Base-by-base conservation (phyloP, 2,329 filamentous ascomycete species). In the Bisporella sp. region DNA sequence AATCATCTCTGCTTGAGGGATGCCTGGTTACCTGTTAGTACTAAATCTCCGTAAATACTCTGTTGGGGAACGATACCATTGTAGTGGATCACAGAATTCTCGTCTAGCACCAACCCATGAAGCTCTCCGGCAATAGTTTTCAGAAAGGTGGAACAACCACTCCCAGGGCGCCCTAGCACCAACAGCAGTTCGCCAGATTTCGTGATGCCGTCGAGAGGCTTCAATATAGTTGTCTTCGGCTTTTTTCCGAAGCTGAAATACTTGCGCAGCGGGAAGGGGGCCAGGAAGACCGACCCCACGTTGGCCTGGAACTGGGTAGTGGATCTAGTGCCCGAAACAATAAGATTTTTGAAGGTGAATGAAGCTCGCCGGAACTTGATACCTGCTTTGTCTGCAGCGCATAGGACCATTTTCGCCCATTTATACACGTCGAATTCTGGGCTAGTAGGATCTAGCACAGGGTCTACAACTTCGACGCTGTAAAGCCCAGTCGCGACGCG, bases 141-240 rank as follows among this genome's bases (percentile, higher is more conserved):
- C 7, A 85, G 68, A 1, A 84, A 68, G 0, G 81, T 84, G 47
- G 73, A 78, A 66, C 81, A 85, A 4, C 81, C 81, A 1, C 49
- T 54, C 30, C 76, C 75, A 0, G 84, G 83, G n/a, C 81, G 74
- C 1, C 84, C 82, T 0, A 87, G 73, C 1, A 86, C 82, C 41
- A 3, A 85, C 74, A 13, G 86, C 65, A 59, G 87, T 69, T 87
- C 81, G 4, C 83, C 82, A 42, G 71, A 73, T 53, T 76, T 71
- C 5, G 87, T 64, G 1, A 85, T 54, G 7, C 83, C 84, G 54
- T 85, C 75, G 53, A 86, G 84, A 48, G 73, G 68, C 33, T 73
- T 71, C 12, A 87, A 68, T 53, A 86, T 86, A 8, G 8, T 9
- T 21, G 12, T 42, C 41, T 4, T 21, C 21, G 41, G 41, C 41